These are phyloP conservation scores for Fusarium scirpi DNA, from an alignment of 2,329 filamentous ascomycete genomes.

Conservation along the genomic window DNA sequence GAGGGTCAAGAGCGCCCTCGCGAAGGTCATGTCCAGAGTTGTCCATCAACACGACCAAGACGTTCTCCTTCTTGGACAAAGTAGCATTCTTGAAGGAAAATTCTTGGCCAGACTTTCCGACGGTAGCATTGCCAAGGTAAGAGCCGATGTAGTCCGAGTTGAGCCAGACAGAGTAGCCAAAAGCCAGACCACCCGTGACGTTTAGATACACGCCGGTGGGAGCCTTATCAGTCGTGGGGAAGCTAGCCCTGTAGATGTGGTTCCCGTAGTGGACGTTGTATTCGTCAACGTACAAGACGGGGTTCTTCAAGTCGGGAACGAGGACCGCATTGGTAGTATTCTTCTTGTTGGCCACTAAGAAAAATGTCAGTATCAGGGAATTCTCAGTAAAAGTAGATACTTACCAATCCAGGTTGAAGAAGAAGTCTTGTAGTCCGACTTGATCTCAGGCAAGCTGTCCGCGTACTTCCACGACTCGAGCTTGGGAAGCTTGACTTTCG, in stretches of 20 bases:
- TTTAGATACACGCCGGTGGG: slow-evolving; percentile 62
- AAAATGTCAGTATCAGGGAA: neutral
- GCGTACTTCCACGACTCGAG: slow-evolving; percentile 60
- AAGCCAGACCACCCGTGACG: slow-evolving; percentile 65
- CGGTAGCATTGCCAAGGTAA: slow-evolving; percentile 62
- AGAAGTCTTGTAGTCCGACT: slow-evolving; percentile 57
- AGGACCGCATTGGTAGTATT: slow-evolving; percentile 60
- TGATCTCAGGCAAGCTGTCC: slow-evolving; percentile 63
- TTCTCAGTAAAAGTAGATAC: fast-evolving
- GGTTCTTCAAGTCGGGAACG: slow-evolving; percentile 62
- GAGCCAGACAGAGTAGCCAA: slow-evolving; percentile 68
- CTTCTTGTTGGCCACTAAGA: slow-evolving; percentile 59
- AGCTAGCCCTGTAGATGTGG: slow-evolving; percentile 66
- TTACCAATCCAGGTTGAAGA: slow-evolving; percentile 58
- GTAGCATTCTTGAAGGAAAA: slow-evolving; percentile 65
- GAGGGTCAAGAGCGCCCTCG: slow-evolving; percentile 59
- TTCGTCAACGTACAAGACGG: slow-evolving; percentile 68
- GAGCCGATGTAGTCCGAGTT: slow-evolving; percentile 69
- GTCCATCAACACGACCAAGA: slow-evolving; percentile 69
- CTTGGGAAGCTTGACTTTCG: slow-evolving; percentile 53
- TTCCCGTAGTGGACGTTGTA: slow-evolving; percentile 67
- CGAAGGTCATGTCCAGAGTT: slow-evolving; percentile 70
- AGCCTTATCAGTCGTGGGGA: slow-evolving; percentile 53
- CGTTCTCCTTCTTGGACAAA: slow-evolving; percentile 56
- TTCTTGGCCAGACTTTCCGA: slow-evolving; percentile 52